Evolutionary conservation across 768 basidiomycete species (phyloP), one percentile per base, ranked within the genome.

Genomic region (Lyophyllum semitale): DNA sequence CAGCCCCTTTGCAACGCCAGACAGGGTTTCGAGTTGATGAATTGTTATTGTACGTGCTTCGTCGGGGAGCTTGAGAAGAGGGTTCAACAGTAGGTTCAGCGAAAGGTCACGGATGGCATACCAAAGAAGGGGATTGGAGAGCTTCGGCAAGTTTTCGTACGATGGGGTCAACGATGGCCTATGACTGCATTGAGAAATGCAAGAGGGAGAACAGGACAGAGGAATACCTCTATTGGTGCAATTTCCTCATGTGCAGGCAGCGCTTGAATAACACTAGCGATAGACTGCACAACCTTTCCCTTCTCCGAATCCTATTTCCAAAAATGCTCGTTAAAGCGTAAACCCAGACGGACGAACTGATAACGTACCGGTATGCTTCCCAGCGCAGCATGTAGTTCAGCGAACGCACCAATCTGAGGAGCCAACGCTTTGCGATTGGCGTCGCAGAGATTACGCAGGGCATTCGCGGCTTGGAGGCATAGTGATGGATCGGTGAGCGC

Each of bases 251-350:
- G 75, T 0, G 92, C 86, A 0, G 91, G 88, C 46, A 98, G 71
- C 0, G 95, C 95, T 63, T 97, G 92, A 30, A 97, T 90, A 2
- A 98, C 93, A 59, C 94, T 96, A 1, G 93, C 86, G 48, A 98
- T 95, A 0, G 90, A 93, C 66, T 97, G 91, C 42, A 97, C 74
- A 1, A 97, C 91, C 71, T 95, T 97, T 61, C 85, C 83, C 71
- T 41, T 66, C 46, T 22, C 57, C 26, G 30, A 23, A 27, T 48
- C 22, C 25, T 53, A 35, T 8, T 18, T 22, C 23, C 45, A n/a
- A n/a, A n/a, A n/a, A n/a, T n/a, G n/a, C n/a, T n/a, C 4, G n/a
- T 43, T 4, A 43, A 18, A 8, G n/a, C n/a, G n/a, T 22, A 43
- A 9, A 22, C 42, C 20, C 6, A 6, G 13, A 12, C 8, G 33